Evolutionary conservation across 805 yeast species (phyloP), one percentile per base, ranked within the genome.

Genomic region (Ogataea trehalophila): DNA sequence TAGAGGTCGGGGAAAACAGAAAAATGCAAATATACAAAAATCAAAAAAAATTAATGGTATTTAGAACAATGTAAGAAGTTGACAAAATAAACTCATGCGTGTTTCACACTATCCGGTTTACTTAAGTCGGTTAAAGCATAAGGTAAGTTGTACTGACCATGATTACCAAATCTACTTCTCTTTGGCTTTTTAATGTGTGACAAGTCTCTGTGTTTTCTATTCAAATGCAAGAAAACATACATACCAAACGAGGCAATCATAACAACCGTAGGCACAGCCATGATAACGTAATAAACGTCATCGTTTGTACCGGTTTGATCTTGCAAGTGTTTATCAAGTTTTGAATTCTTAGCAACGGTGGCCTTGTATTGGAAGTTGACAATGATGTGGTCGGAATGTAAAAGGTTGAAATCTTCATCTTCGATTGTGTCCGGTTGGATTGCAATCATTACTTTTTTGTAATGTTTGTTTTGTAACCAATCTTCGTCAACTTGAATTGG

Each of bases 211-310:
- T 80, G 81, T 33, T 72, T 69, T 48, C 70, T 75, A 58, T 83
- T 86, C 44, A 77, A 47, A 57, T 69, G 71, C 13, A 84, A 72
- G 63, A 86, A 85, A 50, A 81, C 53, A 61, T 84, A 86, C 84
- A 85, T 82, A 33, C 73, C 70, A 37, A 83, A 68, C 11, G 79
- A 81, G 11, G 83, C 76, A 29, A 86, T 49, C 15, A 79, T 64
- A 17, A 85, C 90, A 40, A 75, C 73, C 1, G 85, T 75, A 16
- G 95, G 95, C 62, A 85, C 76, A 9, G 85, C 71, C 68, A 85
- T 66, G 53, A 85, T 80, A 46, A 84, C 73, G 56, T 83, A 80
- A 61, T 84, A 68, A 31, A 68, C 66, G 45, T 68, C 71, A 45
- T 72, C 76, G 39, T 61, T 64, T 14, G 77, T 67, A 51, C 78